A percentile compares a stretch with the other conserved stretches of the same genome.
These are phyloP conservation scores for Uronychia setigera DNA, from an alignment of 73 alveolate genomes.

Conservation along the genomic window DNA sequence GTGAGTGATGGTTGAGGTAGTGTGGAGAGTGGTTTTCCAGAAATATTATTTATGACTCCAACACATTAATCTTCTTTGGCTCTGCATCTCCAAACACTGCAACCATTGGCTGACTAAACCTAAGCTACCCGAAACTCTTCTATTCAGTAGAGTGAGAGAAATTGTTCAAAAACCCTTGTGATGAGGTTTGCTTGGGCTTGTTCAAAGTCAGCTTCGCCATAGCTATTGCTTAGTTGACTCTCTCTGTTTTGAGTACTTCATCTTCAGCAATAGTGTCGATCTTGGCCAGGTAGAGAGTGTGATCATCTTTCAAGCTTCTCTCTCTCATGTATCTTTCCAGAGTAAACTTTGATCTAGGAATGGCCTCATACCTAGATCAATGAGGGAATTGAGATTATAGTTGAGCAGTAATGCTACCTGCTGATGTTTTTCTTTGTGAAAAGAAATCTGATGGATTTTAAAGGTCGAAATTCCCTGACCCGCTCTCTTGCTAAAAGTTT, in stretches of 20 bases:
- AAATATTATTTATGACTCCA: not conserved
- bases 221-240: not conserved
- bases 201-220: not conserved
- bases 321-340: not conserved
- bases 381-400: not conserved
- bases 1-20: conserved; percentile 4
- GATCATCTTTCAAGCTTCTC: not conserved
- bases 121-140: not conserved
- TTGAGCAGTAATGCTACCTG: too few species aligned
- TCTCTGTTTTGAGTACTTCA: not conserved
- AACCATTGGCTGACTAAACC: not conserved
- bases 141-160: too few species aligned
- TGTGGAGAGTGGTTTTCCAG: too few species aligned
- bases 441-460: too few species aligned
- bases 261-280: not conserved
- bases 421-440: too few species aligned
- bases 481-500: not conserved
- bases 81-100: not conserved
- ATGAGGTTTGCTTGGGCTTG: too few species aligned
- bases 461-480: not conserved
- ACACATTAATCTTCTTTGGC: not conserved
- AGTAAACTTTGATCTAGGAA: not conserved
- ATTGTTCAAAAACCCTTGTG: too few species aligned
- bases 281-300: not conserved
- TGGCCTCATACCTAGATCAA: not conserved